Evolutionary conservation across 2,329 filamentous ascomycete genomes (phyloP).

Genomic region (Colletotrichum liaoningense): DNA sequence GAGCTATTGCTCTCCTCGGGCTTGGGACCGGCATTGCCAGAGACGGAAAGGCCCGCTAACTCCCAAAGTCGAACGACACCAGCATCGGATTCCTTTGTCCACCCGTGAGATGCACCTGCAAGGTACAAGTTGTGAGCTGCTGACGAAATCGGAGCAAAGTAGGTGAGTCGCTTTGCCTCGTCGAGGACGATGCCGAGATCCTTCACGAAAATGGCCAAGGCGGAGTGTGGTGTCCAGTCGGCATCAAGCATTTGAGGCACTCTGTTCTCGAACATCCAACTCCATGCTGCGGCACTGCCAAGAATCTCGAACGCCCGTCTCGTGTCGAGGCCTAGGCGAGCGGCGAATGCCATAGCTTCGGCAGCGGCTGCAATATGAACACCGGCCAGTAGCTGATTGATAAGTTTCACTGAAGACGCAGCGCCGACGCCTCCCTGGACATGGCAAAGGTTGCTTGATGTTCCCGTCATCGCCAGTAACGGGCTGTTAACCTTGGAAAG

Average conservation of each 20-base stretch:
- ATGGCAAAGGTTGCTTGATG: slow-evolving; percentile 51
- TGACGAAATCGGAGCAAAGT: slow-evolving; percentile 43
- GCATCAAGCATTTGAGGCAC: slow-evolving; percentile 49
- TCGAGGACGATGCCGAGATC: slow-evolving; percentile 47
- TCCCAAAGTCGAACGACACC: slow-evolving; percentile 54
- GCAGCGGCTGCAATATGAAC: slow-evolving; percentile 67
- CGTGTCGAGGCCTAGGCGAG: slow-evolving; percentile 63
- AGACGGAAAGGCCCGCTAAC: slow-evolving; percentile 38
- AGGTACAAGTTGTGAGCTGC: slow-evolving; percentile 47
- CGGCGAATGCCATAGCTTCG: slow-evolving; percentile 68
- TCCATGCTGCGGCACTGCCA: slow-evolving; percentile 48
- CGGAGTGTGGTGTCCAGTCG: slow-evolving; percentile 49
- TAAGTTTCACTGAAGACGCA: slow-evolving; percentile 67
- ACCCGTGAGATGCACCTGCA: slow-evolving; percentile 45
- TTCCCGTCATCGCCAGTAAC: slow-evolving; percentile 47
- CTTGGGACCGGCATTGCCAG: slow-evolving; percentile 31
- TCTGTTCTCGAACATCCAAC: slow-evolving; percentile 51
- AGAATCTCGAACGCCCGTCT: slow-evolving; percentile 60
- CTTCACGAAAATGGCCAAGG: slow-evolving; percentile 49
- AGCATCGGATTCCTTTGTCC: slow-evolving; percentile 47
- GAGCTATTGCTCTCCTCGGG: not conserved
- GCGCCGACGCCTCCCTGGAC: slow-evolving; percentile 63
- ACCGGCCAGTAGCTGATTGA: slow-evolving; percentile 68
- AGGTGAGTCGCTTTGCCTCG: slow-evolving; percentile 45
- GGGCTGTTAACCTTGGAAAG: slow-evolving; percentile 41